Percentiles rank a stretch among this genome's conserved stretches.
These are phyloP conservation scores for Dactylella cylindrospora DNA, from an alignment of 2,329 filamentous ascomycete species.

Conservation along the genomic window DNA sequence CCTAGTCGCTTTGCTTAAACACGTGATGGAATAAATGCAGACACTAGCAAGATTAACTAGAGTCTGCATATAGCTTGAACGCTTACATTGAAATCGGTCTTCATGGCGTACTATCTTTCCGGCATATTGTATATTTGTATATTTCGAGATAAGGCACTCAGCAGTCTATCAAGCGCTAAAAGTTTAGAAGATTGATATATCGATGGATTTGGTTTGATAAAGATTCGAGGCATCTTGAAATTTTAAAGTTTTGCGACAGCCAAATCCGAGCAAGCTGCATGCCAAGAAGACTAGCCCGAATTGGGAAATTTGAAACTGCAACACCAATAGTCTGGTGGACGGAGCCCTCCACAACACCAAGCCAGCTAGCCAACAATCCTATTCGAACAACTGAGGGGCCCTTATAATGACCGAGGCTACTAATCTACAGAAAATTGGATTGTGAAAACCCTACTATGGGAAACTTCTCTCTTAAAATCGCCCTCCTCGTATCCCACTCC, in stretches of 20 bases:
- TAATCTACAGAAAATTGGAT: no score
- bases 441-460: no score
- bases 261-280: no score
- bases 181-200: slow-evolving; percentile 41
- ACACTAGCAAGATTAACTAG: background rate
- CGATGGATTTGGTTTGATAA: slow-evolving; percentile 26
- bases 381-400: no score
- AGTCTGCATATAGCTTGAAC: background rate
- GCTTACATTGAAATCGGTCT: slow-evolving; percentile 94
- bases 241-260: slow-evolving; percentile 37
- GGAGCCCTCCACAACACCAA: slow-evolving; percentile 8
- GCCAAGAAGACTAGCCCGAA: no score
- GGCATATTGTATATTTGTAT: slow-evolving; percentile 44
- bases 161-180: slow-evolving; percentile 3
- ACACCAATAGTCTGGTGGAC: background rate
- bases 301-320: no score
- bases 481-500: slow-evolving; percentile 1
- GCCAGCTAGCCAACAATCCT: background rate
- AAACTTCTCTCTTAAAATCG: slow-evolving; percentile 1
- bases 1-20: background rate
- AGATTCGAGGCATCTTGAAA: slow-evolving; percentile 23
- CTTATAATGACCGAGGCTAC: no score
- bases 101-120: slow-evolving; percentile 64
- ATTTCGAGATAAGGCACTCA: no score
- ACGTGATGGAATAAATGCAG: background rate